phyloP scores from a whole-genome alignment of 192 early-diverging fungal species.

The Rhizophagus sp. region DNA sequence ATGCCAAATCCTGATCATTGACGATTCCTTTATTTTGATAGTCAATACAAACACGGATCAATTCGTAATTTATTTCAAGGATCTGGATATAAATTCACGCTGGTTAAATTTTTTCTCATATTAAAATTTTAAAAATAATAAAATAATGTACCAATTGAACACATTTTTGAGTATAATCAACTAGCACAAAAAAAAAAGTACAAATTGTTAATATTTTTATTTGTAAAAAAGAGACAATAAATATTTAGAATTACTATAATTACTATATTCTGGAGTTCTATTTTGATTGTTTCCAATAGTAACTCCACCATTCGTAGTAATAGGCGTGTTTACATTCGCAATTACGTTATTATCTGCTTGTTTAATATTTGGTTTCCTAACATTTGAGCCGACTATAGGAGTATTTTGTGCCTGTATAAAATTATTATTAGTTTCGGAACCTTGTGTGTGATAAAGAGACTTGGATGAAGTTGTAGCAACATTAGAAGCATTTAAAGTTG shows the following conservation, averaged over 20 bases:
- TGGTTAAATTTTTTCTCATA: not conserved
- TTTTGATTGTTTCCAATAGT: not conserved
- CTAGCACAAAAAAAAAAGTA: not conserved
- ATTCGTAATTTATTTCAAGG: slow-evolving; percentile 25
- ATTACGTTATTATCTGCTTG: not conserved
- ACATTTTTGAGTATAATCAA: slow-evolving; percentile 32
- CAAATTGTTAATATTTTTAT: not conserved
- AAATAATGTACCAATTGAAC: slow-evolving; percentile 19
- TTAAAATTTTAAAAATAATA: too few species aligned
- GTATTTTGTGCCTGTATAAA: slow-evolving; percentile 5
- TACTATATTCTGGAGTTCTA: slow-evolving; percentile 13
- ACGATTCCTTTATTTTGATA: slow-evolving; percentile 7
- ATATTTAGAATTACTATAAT: not conserved
- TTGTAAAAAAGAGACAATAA: not conserved
- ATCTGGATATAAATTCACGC: slow-evolving; percentile 5
- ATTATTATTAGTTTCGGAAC: not conserved
- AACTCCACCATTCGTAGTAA: not conserved
- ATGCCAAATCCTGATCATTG: not conserved
- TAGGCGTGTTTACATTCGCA: not conserved
- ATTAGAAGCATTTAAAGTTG: not conserved
- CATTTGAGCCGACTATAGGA: not conserved
- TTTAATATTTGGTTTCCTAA: not conserved
- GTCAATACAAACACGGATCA: slow-evolving; percentile 31
- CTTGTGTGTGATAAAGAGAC: not conserved
- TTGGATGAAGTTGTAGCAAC: not conserved